phyloP scores from a whole-genome alignment of 352 stramenopile species.

The Thraustochytrium sp. region DNA sequence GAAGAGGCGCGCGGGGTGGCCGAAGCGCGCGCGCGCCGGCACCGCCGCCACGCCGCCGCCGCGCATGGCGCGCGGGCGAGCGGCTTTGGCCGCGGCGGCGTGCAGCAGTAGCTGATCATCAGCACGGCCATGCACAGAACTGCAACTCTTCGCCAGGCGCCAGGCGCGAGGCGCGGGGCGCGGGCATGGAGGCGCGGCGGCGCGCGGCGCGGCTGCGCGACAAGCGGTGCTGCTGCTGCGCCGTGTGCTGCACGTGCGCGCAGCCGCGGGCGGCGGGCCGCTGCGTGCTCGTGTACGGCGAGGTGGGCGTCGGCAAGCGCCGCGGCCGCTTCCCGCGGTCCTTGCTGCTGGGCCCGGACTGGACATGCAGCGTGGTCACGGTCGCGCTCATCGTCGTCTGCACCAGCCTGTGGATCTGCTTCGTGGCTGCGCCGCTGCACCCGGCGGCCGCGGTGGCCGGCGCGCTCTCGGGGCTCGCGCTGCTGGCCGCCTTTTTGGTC shows the following conservation, averaged over 20 bases:
- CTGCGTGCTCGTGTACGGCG: neutral
- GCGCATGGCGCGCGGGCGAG: too few species aligned
- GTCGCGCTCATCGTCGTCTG: neutral
- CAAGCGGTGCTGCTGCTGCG: slow-evolving; percentile 12
- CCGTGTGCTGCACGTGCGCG: neutral
- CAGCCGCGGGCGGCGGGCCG: neutral
- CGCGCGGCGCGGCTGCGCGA: neutral
- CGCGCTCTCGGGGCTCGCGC: neutral
- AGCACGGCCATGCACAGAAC: too few species aligned
- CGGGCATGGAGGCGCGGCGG: too few species aligned
- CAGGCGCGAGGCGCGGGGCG: too few species aligned
- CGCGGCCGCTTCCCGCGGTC: neutral
- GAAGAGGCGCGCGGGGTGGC: neutral
- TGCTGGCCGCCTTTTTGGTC: slow-evolving; percentile 1
- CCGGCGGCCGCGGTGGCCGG: neutral
- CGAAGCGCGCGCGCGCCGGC: neutral
- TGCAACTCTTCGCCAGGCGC: too few species aligned
- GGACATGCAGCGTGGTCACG: neutral
- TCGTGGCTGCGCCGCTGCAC: neutral
- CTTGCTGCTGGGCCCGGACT: slow-evolving; percentile 4
- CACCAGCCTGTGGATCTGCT: neutral
- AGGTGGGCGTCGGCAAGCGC: neutral
- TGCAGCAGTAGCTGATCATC: too few species aligned
- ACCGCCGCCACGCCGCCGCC: too few species aligned
- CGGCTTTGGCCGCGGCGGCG: too few species aligned